Percentiles rank a stretch among this genome's conserved stretches.
These are phyloP conservation scores for Wallacemonas sp. DNA, from an alignment of 208 protist species.

Conservation along the genomic window DNA sequence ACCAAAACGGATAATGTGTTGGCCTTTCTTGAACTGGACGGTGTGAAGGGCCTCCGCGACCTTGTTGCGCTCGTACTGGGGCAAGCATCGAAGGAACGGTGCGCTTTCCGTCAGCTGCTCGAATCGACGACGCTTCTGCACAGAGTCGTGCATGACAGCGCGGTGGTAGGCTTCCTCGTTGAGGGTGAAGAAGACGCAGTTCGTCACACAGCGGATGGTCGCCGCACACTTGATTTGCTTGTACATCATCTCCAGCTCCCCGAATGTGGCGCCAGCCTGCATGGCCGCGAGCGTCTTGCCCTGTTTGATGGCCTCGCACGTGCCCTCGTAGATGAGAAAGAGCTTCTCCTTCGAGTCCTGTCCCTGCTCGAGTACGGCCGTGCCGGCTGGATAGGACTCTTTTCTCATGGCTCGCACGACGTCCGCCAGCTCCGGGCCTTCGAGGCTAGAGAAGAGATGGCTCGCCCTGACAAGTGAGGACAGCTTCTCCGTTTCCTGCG, in stretches of 20 bases:
- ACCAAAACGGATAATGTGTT: slow-evolving; percentile 80
- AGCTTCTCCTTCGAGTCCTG: slow-evolving; percentile 58
- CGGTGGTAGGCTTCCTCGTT: slow-evolving; percentile 79
- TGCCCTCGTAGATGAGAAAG: slow-evolving; percentile 76
- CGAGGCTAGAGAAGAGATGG: slow-evolving; percentile 71
- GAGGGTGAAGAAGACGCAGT: slow-evolving; percentile 79
- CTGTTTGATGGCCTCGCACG: slow-evolving; percentile 83
- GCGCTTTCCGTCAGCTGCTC: slow-evolving; percentile 61
- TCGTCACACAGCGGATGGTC: slow-evolving; percentile 77
- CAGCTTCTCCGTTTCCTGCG: slow-evolving; percentile 48
- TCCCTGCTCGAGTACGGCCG: slow-evolving; percentile 73
- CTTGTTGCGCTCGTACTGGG: slow-evolving; percentile 82
- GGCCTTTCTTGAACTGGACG: slow-evolving; percentile 48
- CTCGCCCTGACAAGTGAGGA: slow-evolving; percentile 41
- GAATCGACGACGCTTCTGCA: slow-evolving; percentile 73
- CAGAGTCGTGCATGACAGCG: slow-evolving; percentile 58
- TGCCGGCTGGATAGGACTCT: slow-evolving; percentile 57
- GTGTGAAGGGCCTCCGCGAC: slow-evolving; percentile 85
- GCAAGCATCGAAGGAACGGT: slow-evolving; percentile 69
- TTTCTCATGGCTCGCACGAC: slow-evolving; percentile 60
- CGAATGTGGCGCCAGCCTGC: slow-evolving; percentile 67
- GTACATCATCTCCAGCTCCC: slow-evolving; percentile 89
- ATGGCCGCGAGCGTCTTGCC: slow-evolving; percentile 58
- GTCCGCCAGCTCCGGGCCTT: slow-evolving; percentile 40
- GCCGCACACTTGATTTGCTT: slow-evolving; percentile 72